phyloP scores from a whole-genome alignment of 306 rosid species.

The Trifolium pratense region DNA sequence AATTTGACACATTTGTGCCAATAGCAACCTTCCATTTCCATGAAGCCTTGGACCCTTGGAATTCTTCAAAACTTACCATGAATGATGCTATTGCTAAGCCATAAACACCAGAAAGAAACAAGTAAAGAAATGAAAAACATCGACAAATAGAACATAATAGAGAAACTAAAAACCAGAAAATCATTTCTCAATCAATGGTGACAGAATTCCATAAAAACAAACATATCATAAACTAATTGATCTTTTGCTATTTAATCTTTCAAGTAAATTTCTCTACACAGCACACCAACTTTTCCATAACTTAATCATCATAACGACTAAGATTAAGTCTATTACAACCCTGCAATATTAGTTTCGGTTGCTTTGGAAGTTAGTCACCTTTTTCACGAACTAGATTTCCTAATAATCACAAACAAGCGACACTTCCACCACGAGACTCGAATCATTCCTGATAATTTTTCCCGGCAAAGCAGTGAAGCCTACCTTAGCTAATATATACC shows the following conservation, averaged over 20 bases:
- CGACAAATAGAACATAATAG: neutral
- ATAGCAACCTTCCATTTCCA: too few species aligned
- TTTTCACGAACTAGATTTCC: constrained; percentile 39
- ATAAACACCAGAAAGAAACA: neutral
- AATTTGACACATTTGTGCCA: too few species aligned
- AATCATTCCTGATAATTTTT: constrained; percentile 26
- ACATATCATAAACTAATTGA: constrained; percentile 20
- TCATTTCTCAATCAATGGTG: too few species aligned
- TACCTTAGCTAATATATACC: constrained; percentile 48
- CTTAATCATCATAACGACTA: constrained; percentile 10
- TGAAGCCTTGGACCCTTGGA: too few species aligned
- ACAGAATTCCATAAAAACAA: neutral
- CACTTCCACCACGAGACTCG: constrained; percentile 37
- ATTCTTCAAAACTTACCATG: neutral
- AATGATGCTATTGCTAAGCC: neutral
- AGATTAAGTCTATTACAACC: constrained; percentile 34
- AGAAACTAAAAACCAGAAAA: neutral
- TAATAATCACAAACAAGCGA: constrained; percentile 33
- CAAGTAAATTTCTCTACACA: constrained; percentile 19
- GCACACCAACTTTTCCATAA: constrained; percentile 35
- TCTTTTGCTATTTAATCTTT: constrained; percentile 9
- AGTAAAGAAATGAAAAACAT: neutral
- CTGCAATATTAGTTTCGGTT: constrained; percentile 29
- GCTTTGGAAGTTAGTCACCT: constrained; percentile 31
- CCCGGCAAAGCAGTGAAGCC: constrained; percentile 37